phyloP scores from a whole-genome alignment of 495 filamentous ascomycete genomes.

The Hypoxylon fuscum region DNA sequence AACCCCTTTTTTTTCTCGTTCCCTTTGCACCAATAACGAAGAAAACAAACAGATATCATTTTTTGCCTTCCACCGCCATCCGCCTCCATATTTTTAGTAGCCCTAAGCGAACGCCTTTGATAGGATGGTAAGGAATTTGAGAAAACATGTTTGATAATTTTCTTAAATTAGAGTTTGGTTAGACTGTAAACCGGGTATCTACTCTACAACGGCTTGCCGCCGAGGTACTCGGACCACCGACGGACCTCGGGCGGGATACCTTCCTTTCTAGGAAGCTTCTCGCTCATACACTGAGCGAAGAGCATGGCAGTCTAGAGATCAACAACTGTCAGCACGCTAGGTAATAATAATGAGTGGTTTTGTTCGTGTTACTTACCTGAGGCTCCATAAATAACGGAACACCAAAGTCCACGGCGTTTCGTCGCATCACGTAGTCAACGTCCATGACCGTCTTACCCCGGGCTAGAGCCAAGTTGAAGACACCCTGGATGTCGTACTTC shows the following conservation, averaged over 20 bases:
- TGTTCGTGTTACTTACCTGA: conserved; percentile 73
- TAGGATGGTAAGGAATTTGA: too few species aligned
- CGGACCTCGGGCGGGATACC: conserved; percentile 89
- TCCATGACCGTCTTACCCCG: conserved; percentile 86
- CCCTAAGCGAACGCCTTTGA: conserved; percentile 3
- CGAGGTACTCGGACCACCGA: conserved; percentile 93
- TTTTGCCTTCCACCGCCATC: not conserved
- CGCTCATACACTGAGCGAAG: conserved; percentile 94
- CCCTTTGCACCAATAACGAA: too few species aligned
- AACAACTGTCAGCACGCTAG: too few species aligned
- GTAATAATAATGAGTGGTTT: not conserved
- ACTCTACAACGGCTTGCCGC: conserved; percentile 84
- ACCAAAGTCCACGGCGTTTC: conserved; percentile 97
- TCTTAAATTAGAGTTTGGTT: too few species aligned
- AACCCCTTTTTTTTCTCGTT: too few species aligned
- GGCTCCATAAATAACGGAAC: conserved; percentile 99
- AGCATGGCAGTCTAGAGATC: conserved; percentile 86
- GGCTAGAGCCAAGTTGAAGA: conserved; percentile 91
- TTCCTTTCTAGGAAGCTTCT: conserved; percentile 85
- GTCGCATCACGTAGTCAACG: conserved; percentile 97
- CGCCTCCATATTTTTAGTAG: conserved; percentile 1
- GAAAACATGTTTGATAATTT: too few species aligned
- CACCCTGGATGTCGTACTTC: conserved; percentile 94
- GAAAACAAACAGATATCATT: not conserved
- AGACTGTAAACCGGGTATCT: conserved; percentile 2